Evolutionary conservation across 495 filamentous ascomycete species (phyloP).

Genomic region (Aspergillus ellipticus): DNA sequence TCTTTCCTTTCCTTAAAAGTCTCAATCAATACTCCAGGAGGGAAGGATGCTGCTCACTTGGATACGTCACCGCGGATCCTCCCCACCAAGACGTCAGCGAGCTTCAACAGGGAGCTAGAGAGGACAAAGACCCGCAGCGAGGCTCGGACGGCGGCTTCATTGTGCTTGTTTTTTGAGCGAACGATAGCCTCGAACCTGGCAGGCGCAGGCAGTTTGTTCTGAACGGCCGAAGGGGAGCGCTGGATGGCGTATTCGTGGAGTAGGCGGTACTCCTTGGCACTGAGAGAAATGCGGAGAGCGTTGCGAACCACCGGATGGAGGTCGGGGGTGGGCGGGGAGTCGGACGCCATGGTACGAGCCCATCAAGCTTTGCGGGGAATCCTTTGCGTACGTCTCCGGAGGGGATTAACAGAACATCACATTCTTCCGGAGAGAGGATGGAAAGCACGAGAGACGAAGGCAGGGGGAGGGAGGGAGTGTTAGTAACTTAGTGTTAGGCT

Average conservation of each 20-base stretch:
- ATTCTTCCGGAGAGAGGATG: slow-evolving; percentile 1
- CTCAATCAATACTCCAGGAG: background rate
- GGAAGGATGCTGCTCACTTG: slow-evolving; percentile 20
- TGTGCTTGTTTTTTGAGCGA: slow-evolving; percentile 62
- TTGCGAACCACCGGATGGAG: slow-evolving; percentile 50
- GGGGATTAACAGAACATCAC: background rate
- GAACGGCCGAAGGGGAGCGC: slow-evolving; percentile 52
- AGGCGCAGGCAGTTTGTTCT: slow-evolving; percentile 58
- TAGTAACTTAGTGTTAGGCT: background rate
- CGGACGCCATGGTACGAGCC: slow-evolving; percentile 13
- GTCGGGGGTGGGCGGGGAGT: slow-evolving; percentile 13
- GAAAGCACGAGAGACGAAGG: slow-evolving; percentile 1
- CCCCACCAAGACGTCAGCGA: slow-evolving; percentile 55
- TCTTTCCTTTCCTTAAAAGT: too few relatives aligned
- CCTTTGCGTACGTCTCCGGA: background rate
- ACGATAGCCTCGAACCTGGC: slow-evolving; percentile 49
- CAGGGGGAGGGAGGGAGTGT: background rate
- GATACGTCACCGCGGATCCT: slow-evolving; percentile 38
- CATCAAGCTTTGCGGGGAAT: background rate
- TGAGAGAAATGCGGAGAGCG: slow-evolving; percentile 77
- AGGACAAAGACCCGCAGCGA: slow-evolving; percentile 72
- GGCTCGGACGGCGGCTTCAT: slow-evolving; percentile 72
- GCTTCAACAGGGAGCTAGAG: slow-evolving; percentile 65
- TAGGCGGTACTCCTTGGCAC: slow-evolving; percentile 76
- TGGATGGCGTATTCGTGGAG: slow-evolving; percentile 76